Base-by-base conservation (phyloP, 139 green algal species). In the Desmodesmus armatus region DNA sequence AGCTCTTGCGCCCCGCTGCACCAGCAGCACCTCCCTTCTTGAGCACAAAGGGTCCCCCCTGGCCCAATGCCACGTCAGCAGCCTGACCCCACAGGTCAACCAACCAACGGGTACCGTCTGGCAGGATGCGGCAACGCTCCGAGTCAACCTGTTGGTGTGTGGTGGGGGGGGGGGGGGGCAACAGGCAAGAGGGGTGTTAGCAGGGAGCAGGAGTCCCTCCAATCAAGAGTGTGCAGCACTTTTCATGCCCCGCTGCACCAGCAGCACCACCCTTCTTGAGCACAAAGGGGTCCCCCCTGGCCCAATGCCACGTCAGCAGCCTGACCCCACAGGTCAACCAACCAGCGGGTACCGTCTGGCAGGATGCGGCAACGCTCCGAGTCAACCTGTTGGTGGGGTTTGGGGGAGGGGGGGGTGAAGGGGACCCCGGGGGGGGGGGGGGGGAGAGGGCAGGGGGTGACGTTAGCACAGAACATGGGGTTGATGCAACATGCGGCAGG, bases 21-120 rank as follows among this genome's bases (percentile, higher is more conserved):
- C n/a, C n/a, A n/a, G n/a, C n/a, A 0, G 65, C 81, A 60, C 88
- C 66, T 39, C 78, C 29, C 35, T 88, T 86, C 33, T 71, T 74
- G 67, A 82, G 90, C 37, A 63, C 69, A 78, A 89, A 92, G 2
- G 89, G 80, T 58, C 49, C 33, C 41, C 72, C 37, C 4, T 21
- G 33, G 65, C n/a, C 13, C 25, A 88, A 37, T 58, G 89, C 84
- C 49, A 87, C 55, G 72, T 90, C 89, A 33, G 77, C 82, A 13
- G 89, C 37, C 55, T 70, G 62, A 6, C 60, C 77, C 76, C 86
- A 55, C 41, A 92, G 35, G 35, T 53, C 66, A 17, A 87, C 65
- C 51, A 92, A 23, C 88, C 88, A 92, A 17, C 77, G 53, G 17
- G 33, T 74, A 39, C 77, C 86, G n/a, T 92, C 89, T 9, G 86